phyloP scores from a whole-genome alignment of 148 eudicot species.

The Rhododendron vialii region DNA sequence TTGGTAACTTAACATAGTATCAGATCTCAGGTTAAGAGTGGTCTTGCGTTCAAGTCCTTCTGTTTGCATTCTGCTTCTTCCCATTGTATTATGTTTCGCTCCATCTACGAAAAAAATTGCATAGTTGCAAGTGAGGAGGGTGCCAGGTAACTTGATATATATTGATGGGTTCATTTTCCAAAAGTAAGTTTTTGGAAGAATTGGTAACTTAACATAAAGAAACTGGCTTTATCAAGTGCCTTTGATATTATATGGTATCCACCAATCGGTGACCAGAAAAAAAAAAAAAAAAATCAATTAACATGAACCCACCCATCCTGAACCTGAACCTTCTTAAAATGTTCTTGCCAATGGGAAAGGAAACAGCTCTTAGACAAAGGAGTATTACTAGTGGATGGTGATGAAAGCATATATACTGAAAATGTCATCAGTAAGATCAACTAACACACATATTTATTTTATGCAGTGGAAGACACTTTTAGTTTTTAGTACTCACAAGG shows the following conservation, averaged over 20 bases:
- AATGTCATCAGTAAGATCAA: neutral
- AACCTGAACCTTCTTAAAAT: neutral
- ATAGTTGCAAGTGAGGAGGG: neutral
- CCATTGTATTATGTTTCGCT: neutral
- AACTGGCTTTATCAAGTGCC: neutral
- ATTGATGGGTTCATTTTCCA: neutral
- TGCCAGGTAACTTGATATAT: neutral
- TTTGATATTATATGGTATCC: too few relatives aligned
- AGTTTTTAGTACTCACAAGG: neutral
- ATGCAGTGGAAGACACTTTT: too few relatives aligned
- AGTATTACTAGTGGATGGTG: neutral
- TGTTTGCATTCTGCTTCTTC: neutral
- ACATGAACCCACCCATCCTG: neutral
- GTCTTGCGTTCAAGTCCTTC: neutral
- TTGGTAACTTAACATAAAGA: too few relatives aligned
- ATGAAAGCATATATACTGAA: neutral
- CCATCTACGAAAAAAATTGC: neutral
- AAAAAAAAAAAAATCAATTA: neutral
- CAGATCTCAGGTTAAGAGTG: neutral
- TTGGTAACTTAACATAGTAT: too few relatives aligned
- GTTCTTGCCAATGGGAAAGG: constrained; percentile 3
- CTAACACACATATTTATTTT: neutral
- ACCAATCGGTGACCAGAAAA: neutral
- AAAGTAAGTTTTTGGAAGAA: neutral
- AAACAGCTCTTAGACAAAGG: neutral